These are phyloP conservation scores for Mucor sp. DNA, from an alignment of 371 early-diverging fungal species.

Conservation along the genomic window DNA sequence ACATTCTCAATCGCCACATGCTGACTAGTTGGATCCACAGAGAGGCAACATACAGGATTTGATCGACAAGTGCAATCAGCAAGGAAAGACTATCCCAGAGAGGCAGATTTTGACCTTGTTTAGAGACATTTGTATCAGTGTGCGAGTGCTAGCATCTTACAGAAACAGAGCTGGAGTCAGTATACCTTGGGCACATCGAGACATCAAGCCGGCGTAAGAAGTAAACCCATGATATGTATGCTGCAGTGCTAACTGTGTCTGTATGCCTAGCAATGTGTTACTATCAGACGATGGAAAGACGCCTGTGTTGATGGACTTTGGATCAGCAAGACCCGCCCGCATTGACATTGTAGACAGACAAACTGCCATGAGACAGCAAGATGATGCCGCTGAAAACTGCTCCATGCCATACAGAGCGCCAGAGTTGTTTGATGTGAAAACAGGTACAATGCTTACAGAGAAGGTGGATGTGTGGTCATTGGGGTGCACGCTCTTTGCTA, in stretches of 20 bases:
- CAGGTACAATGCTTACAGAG: constrained; percentile 60
- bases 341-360: constrained; percentile 60
- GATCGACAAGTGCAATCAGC: constrained; percentile 41
- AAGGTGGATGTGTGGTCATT: constrained; percentile 84
- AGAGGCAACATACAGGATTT: constrained; percentile 69
- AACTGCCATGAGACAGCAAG: constrained; percentile 72
- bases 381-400: constrained; percentile 74
- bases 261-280: constrained; percentile 49
- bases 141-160: constrained; percentile 62
- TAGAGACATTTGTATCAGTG: constrained; percentile 60
- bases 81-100: constrained; percentile 59
- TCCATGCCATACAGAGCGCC: constrained; percentile 83
- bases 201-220: constrained; percentile 78
- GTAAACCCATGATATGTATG: background rate
- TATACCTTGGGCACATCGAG: constrained; percentile 74
- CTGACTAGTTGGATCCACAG: constrained; percentile 16
- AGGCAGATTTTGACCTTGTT: constrained; percentile 61
- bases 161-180: constrained; percentile 42
- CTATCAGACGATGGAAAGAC: constrained; percentile 67
- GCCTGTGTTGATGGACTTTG: constrained; percentile 81
- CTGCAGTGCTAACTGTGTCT: background rate
- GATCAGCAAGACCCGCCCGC: constrained; percentile 66
- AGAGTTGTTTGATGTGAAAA: constrained; percentile 81
- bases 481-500: constrained; percentile 75
- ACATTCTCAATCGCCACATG: background rate